Evolutionary conservation across 306 rosid genomes (phyloP).

Genomic region (Glycine soja): DNA sequence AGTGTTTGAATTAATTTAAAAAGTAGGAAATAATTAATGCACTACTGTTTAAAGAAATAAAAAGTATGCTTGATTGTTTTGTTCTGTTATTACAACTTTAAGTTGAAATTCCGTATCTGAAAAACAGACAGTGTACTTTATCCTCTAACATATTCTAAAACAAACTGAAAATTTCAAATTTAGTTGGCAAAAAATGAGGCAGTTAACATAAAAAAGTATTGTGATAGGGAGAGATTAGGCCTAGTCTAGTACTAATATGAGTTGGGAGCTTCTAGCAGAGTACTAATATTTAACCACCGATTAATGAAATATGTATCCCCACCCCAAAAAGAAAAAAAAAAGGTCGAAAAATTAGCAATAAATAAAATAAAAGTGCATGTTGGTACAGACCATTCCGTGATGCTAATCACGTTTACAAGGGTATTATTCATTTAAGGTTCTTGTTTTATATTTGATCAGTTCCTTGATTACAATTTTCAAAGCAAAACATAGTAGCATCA

Average conservation of each 20-base stretch:
- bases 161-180: constrained; percentile 12
- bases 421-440: constrained; percentile 1
- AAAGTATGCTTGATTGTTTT: not conserved
- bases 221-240: constrained; percentile 12
- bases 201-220: constrained; percentile 8
- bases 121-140: not conserved
- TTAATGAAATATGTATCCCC: constrained; percentile 8
- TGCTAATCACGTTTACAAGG: not conserved
- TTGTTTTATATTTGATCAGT: constrained; percentile 2
- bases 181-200: not conserved
- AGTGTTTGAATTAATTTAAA: constrained; percentile 1
- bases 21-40: not conserved
- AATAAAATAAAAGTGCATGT: constrained; percentile 20
- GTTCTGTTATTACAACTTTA: not conserved
- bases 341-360: not conserved
- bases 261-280: constrained; percentile 9
- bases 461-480: constrained; percentile 24
- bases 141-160: constrained; percentile 16
- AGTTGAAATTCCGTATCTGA: constrained; percentile 5
- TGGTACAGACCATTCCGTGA: not conserved
- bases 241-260: not conserved
- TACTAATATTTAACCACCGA: constrained; percentile 38
- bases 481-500: constrained; percentile 18
- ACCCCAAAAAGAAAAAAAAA: not conserved
- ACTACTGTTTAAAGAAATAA: not conserved